These are phyloP conservation scores for Flaveria brownii DNA, from an alignment of 129 eudicot genomes.

Conservation along the genomic window DNA sequence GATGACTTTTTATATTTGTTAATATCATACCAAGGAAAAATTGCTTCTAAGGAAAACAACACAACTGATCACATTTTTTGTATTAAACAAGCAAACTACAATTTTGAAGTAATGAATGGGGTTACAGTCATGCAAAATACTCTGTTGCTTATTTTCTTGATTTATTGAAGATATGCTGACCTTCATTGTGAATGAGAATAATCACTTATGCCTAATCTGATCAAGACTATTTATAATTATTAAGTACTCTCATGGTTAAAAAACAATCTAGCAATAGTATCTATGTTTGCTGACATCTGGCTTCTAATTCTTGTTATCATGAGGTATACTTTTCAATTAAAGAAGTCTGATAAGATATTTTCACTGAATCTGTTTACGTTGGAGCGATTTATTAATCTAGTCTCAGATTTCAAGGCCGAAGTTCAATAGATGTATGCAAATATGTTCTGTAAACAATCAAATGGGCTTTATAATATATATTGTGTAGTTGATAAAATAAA, in stretches of 20 bases:
- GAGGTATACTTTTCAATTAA: not conserved
- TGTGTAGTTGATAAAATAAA: not conserved
- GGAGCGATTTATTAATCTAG: not conserved
- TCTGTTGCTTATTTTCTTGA: not conserved
- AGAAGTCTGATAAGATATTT: not conserved
- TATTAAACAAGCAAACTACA: not conserved
- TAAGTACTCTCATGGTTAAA: not conserved
- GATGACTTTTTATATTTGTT: not conserved
- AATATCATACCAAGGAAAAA: not conserved
- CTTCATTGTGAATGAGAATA: not conserved
- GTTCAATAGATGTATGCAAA: not conserved
- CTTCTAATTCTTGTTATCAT: not conserved
- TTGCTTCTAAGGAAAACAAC: not conserved
- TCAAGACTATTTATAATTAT: not conserved
- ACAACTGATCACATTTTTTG: constrained; percentile 8
- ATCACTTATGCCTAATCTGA: not conserved
- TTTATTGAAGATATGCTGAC: constrained; percentile 1
- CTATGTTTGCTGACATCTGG: not conserved
- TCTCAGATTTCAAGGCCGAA: not conserved
- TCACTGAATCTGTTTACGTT: not conserved
- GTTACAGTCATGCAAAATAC: constrained; percentile 13
- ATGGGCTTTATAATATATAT: constrained; percentile 3
- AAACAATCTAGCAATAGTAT: not conserved
- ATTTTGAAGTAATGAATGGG: constrained; percentile 9
- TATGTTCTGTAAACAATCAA: not conserved